Conservation (phyloP, 352 stramenopile species). For the Pythium oligandrum region DNA sequence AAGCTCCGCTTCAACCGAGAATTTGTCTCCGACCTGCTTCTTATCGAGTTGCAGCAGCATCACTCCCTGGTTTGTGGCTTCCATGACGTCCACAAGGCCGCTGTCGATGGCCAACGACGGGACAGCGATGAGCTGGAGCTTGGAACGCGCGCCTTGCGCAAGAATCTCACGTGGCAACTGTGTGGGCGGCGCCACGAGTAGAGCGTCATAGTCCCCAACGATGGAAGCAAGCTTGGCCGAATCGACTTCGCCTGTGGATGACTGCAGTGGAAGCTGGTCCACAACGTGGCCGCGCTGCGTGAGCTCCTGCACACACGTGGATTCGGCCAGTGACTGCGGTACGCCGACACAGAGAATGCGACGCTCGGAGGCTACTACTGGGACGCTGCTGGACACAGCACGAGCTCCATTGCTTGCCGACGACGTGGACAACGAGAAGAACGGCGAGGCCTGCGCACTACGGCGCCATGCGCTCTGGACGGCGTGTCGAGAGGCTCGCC, state of each 20-base stretch:
- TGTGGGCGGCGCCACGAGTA: conserved; percentile 47
- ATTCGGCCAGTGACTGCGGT: conserved; percentile 37
- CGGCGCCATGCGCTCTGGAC: too few relatives aligned
- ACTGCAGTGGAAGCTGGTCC: conserved; percentile 31
- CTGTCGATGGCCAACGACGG: conserved; percentile 53
- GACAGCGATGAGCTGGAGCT: conserved; percentile 53
- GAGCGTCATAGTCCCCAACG: conserved; percentile 51
- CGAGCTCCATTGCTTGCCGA: too few relatives aligned
- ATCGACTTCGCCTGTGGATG: conserved; percentile 12
- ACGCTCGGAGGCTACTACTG: background rate
- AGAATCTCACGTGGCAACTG: conserved; percentile 41
- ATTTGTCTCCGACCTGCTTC: conserved; percentile 67
- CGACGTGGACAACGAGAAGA: conserved; percentile 9
- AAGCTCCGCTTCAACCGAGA: conserved; percentile 72
- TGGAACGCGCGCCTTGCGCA: conserved; percentile 28
- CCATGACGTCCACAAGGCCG: conserved; percentile 62
- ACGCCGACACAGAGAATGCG: conserved; percentile 69
- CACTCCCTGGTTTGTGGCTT: conserved; percentile 68
- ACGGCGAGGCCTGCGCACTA: background rate
- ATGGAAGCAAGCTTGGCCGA: conserved; percentile 23
- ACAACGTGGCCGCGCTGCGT: conserved; percentile 65
- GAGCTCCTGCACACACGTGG: conserved; percentile 57
- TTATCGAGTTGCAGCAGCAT: conserved; percentile 74
- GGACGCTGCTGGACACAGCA: background rate
- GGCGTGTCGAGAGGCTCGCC: too few relatives aligned